Evolutionary conservation across 345 rosid genomes (phyloP).

Genomic region (Odontarrhena argentea): DNA sequence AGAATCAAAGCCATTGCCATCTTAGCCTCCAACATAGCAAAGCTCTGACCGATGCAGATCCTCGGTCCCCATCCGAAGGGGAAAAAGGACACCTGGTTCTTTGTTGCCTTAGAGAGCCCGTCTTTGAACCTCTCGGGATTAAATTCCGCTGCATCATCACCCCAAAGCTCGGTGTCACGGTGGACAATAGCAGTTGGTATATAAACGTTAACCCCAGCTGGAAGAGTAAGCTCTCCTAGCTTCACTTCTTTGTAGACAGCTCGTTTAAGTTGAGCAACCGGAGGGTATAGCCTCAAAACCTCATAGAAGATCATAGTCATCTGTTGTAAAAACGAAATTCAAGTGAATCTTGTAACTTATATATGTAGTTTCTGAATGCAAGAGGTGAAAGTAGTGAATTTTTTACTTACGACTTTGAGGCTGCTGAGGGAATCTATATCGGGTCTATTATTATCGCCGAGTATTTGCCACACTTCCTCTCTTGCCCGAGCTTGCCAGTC

Average conservation of each 20-base stretch:
- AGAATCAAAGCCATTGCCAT: constrained; percentile 45
- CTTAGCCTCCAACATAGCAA: constrained; percentile 65
- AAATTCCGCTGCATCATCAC: constrained; percentile 64
- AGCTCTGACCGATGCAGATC: constrained; percentile 68
- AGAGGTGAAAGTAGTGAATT: neutral
- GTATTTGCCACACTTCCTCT: constrained; percentile 42
- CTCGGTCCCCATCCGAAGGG: constrained; percentile 70
- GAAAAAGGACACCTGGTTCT: constrained; percentile 55
- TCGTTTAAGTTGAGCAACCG: constrained; percentile 43
- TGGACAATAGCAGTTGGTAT: constrained; percentile 55
- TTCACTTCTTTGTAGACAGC: constrained; percentile 50
- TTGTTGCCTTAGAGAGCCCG: constrained; percentile 64
- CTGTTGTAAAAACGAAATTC: constrained; percentile 31
- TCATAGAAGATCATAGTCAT: constrained; percentile 62
- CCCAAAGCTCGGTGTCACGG: constrained; percentile 61
- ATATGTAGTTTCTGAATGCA: neutral
- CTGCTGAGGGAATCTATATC: constrained; percentile 36
- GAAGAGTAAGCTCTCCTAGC: constrained; percentile 55
- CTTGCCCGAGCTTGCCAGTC: constrained; percentile 46
- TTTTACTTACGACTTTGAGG: constrained; percentile 44
- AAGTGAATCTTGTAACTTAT: neutral
- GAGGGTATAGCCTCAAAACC: constrained; percentile 68
- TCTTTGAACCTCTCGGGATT: constrained; percentile 65
- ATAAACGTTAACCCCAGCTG: constrained; percentile 49
- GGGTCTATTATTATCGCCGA: constrained; percentile 32